Conservation (phyloP, 2,329 filamentous ascomycete genomes). For the Penicillium sp. region DNA sequence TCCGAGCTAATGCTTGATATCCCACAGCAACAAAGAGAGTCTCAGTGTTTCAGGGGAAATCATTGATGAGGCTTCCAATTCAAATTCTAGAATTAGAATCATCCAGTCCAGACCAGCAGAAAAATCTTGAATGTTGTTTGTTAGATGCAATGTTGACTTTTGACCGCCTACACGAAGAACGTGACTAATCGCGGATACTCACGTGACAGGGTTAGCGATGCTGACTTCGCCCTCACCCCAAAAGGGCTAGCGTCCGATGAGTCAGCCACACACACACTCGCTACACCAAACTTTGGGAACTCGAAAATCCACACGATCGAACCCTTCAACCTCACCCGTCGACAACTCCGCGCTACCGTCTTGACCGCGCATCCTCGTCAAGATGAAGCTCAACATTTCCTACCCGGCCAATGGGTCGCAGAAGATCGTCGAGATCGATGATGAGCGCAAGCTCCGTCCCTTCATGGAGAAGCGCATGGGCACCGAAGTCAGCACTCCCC, state of each 20-base stretch:
- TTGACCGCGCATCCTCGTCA: slow-evolving; percentile 48
- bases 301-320: slow-evolving; percentile 36
- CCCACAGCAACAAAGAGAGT: no score
- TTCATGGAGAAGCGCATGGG: slow-evolving; percentile 97
- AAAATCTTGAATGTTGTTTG: no score
- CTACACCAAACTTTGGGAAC: slow-evolving; percentile 35
- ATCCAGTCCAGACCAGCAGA: no score
- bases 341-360: slow-evolving; percentile 43
- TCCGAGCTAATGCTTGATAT: no score
- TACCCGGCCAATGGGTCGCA: slow-evolving; percentile 99
- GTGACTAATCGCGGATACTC: slow-evolving; percentile 1
- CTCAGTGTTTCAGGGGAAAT: no score
- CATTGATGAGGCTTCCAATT: no score
- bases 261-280: slow-evolving; percentile 40
- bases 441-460: slow-evolving; percentile 97
- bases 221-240: slow-evolving; percentile 10
- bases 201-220: slow-evolving; percentile 18
- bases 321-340: slow-evolving; percentile 37
- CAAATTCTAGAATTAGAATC: no score
- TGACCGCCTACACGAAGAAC: no score
- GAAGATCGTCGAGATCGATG: slow-evolving; percentile 98
- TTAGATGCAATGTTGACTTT: no score
- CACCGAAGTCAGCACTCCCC: slow-evolving; percentile 44
- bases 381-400: slow-evolving; percentile 73
- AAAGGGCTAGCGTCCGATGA: slow-evolving; percentile 30